These are phyloP conservation scores for Symbiodinium natans DNA, from an alignment of 73 alveolate species.

Conservation along the genomic window DNA sequence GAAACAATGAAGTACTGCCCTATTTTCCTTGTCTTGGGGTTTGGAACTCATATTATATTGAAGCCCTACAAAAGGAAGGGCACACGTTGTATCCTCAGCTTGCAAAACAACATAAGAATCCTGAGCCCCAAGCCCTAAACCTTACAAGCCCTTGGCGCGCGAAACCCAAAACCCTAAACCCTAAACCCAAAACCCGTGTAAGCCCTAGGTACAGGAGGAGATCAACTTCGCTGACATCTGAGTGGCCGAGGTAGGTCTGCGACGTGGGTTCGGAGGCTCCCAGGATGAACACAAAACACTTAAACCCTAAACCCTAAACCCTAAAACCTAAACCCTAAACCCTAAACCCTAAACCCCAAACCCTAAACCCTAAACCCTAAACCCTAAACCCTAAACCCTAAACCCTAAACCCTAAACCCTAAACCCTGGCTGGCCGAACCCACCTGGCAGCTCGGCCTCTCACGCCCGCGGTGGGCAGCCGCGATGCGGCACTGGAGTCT, in stretches of 20 bases:
- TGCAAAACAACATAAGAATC: too few species aligned
- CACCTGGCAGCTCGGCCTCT: neutral
- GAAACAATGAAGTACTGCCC: too few species aligned
- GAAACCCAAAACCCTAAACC: neutral
- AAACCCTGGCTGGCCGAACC: neutral
- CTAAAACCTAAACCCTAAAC: neutral
- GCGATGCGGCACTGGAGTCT: neutral
- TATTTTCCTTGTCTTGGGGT: too few species aligned
- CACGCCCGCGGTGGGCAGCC: neutral
- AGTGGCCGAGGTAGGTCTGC: neutral
- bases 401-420: neutral
- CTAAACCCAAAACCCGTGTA: too few species aligned
- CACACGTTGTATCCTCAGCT: too few species aligned
- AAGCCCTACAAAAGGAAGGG: too few species aligned
- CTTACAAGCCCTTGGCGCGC: too few species aligned
- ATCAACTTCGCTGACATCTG: slow-evolving; percentile 78
- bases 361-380: neutral
- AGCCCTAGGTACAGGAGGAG: slow-evolving; percentile 84
- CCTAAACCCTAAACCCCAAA: neutral
- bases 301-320: neutral
- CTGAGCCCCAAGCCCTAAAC: too few species aligned
- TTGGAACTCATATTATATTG: too few species aligned
- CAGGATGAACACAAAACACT: neutral
- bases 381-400: neutral
- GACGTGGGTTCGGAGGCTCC: neutral